Base-by-base conservation (phyloP, 148 eudicot genomes). In the Persicaria maculosa region DNA sequence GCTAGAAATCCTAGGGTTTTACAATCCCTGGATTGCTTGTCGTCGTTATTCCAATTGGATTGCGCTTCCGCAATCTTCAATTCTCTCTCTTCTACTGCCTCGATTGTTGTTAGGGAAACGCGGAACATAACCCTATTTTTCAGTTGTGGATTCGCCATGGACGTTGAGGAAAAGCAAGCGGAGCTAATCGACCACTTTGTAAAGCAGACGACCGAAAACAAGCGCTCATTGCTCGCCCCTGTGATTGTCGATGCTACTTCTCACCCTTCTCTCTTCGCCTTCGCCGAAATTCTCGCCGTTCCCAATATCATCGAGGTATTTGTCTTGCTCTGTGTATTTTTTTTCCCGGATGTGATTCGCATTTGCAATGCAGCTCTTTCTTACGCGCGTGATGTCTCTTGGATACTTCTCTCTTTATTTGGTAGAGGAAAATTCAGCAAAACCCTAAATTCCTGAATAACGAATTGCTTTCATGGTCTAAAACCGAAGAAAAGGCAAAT, bases 191-290 rank as follows among this genome's bases (percentile, higher is more conserved):
- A 91, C 4, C 81, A 85, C 72, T 93, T 93, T 62, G 97, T 91
- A n/a, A 83, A 88, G 75, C 88, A 86, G 81, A 87, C 88, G 1
- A 87, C 88, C 68, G 69, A 8, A 62, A 77, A 25, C 72, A 85
- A 79, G 69, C 97, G 86, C 44, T 78, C 88, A 0, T 84, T 86
- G 2, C 87, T 93, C n/a, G 71, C 83, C 6, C 80, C 80, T 50
- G 74, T 93, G 58, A 77, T 91, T 71, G 61, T 86, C 5, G 92
- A 89, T 52, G 94, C 97, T 48, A 93, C 94, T 65, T 91, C 94
- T 6, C 89, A 84, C 72, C 97, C 93, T 53, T 86, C 86, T 47
- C 97, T 93, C 52, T 93, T 93, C 81, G 98, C 97, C 58, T 93
- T 93, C 88, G 86, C 98, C 46, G 98, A 93, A 87, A 89, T 93